These are phyloP conservation scores for Leishmania turanica DNA, from an alignment of 208 protist genomes.

Conservation along the genomic window DNA sequence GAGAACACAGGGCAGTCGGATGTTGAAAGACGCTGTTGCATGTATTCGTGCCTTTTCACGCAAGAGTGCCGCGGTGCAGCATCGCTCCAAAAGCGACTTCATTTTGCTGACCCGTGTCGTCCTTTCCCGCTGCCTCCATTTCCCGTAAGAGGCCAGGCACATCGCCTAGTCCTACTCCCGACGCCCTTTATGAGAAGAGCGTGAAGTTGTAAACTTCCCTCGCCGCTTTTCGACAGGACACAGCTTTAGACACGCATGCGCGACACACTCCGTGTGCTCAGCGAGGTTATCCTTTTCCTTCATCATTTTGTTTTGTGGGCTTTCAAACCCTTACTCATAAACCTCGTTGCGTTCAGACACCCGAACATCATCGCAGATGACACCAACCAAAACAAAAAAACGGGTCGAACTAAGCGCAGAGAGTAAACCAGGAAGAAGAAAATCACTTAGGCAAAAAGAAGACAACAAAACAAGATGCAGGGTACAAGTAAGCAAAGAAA, in stretches of 20 bases:
- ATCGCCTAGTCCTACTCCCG: no score
- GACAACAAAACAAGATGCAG: not conserved
- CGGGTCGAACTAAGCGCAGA: not conserved
- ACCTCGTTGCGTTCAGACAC: not conserved
- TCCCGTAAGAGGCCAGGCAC: not conserved
- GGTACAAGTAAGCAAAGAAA: not conserved
- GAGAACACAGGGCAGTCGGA: not conserved
- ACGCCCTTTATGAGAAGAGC: no score
- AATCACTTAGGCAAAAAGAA: not conserved
- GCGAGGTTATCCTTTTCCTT: no score
- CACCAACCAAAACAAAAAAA: not conserved
- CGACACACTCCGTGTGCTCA: no score
- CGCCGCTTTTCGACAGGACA: no score
- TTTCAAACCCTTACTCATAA: not conserved
- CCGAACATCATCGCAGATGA: not conserved
- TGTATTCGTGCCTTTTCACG: not conserved
- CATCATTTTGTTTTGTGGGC: no score
- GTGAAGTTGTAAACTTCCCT: no score
- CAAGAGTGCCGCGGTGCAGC: not conserved
- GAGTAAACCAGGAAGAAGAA: not conserved
- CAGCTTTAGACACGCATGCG: no score
- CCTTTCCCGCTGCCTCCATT: not conserved
- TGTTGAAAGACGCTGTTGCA: not conserved
- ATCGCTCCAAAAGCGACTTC: not conserved
- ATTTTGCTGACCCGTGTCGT: not conserved